phyloP scores from a whole-genome alignment of 2,329 filamentous ascomycete genomes.

The Acrocalymma vagum region DNA sequence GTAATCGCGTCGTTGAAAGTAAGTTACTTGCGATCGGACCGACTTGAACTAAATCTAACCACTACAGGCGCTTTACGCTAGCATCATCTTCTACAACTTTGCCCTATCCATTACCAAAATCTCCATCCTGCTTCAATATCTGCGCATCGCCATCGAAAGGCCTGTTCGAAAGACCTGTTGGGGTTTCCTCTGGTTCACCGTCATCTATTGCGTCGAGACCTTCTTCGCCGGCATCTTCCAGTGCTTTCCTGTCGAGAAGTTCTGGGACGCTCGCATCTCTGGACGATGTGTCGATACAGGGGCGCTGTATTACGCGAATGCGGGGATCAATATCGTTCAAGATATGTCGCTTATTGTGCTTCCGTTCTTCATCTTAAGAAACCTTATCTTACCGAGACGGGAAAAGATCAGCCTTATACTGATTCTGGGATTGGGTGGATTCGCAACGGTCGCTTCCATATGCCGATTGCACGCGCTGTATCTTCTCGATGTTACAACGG shows the following conservation, averaged over 20 bases:
- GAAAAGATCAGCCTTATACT: constrained; percentile 37
- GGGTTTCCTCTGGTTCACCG: constrained; percentile 10
- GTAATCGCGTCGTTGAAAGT: constrained; percentile 22
- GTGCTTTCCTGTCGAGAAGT: constrained; percentile 24
- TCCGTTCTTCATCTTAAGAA: constrained; percentile 26
- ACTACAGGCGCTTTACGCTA: constrained; percentile 20
- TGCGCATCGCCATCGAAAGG: constrained; percentile 20
- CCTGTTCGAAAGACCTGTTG: constrained; percentile 14
- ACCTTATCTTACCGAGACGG: constrained; percentile 28
- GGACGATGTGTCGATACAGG: constrained; percentile 22
- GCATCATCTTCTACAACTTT: constrained; percentile 27
- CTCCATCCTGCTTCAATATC: constrained; percentile 24
- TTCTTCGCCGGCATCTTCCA: constrained; percentile 19
- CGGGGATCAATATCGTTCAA: constrained; percentile 22
- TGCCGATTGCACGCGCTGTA: constrained; percentile 27
- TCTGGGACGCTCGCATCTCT: constrained; percentile 24
- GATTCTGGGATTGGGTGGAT: constrained; percentile 39
- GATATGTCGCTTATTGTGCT: constrained; percentile 22
- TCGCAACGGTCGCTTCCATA: constrained; percentile 25
- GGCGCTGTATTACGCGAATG: constrained; percentile 24
- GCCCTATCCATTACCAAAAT: constrained; percentile 19
- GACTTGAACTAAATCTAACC: background rate
- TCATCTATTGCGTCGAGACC: constrained; percentile 12
- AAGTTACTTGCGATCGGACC: background rate
- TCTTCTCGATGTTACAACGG: constrained; percentile 15